phyloP scores from a whole-genome alignment of 441 rosid species.

The Francoa sonchifolia region DNA sequence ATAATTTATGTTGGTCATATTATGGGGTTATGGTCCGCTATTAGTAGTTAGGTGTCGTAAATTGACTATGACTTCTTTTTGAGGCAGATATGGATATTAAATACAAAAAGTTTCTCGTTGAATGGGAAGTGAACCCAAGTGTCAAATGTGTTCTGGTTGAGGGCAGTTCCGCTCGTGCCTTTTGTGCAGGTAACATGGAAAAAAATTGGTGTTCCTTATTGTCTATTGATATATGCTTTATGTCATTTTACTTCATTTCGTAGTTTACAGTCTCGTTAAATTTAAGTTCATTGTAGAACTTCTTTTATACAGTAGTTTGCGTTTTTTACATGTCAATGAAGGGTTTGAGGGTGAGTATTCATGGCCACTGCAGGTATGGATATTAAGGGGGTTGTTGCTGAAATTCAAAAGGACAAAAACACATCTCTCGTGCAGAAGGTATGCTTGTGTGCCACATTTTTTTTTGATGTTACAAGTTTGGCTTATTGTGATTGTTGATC shows the following conservation, averaged over 20 bases:
- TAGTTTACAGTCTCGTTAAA: background rate
- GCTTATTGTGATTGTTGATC: background rate
- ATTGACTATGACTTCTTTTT: background rate
- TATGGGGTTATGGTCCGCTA: background rate
- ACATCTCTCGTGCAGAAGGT: conserved; percentile 87
- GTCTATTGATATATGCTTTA: background rate
- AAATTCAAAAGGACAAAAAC: conserved; percentile 65
- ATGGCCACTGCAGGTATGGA: conserved; percentile 81
- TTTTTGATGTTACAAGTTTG: conserved; percentile 4
- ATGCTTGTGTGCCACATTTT: conserved; percentile 11
- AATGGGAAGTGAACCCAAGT: conserved; percentile 75
- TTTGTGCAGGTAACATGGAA: conserved; percentile 45
- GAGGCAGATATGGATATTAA: conserved; percentile 72
- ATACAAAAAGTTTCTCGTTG: conserved; percentile 59
- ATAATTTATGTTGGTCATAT: no score
- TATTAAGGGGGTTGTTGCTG: conserved; percentile 87
- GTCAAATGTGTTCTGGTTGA: conserved; percentile 76
- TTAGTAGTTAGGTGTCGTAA: background rate
- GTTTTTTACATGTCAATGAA: conserved; percentile 14
- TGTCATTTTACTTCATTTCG: background rate
- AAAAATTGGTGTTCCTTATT: conserved; percentile 1
- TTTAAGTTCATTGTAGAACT: background rate
- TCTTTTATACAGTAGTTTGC: conserved; percentile 2
- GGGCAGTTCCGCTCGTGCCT: conserved; percentile 71
- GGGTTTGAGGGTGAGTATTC: conserved; percentile 26